A percentile compares a stretch with the other conserved stretches of the same genome.
Evolutionary conservation across 345 rosid genomes (phyloP).

Genomic region (Hibiscus tridactylites): DNA sequence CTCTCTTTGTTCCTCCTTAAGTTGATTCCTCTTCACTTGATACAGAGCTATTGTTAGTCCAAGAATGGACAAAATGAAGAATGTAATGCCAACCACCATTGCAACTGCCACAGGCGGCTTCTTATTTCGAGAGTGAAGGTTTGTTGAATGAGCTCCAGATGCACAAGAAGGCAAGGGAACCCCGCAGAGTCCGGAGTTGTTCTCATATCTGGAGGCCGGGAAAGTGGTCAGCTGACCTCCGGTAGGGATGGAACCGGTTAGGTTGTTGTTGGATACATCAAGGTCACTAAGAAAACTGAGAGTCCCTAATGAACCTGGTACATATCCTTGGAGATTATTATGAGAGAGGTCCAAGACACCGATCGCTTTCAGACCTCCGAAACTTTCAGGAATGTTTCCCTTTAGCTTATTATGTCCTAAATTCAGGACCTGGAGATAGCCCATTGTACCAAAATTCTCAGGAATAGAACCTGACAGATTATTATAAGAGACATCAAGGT

Average conservation of each 20-base stretch:
- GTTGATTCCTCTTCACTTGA: conserved; percentile 45
- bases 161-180: conserved; percentile 67
- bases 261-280: conserved; percentile 88
- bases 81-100: conserved; percentile 61
- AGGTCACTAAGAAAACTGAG: conserved; percentile 89
- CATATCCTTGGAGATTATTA: conserved; percentile 59
- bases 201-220: conserved; percentile 70
- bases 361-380: conserved; percentile 62
- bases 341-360: conserved; percentile 95
- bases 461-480: conserved; percentile 63
- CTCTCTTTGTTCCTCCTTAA: conserved; percentile 54
- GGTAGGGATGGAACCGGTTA: conserved; percentile 74
- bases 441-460: conserved; percentile 53
- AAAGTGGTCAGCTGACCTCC: conserved; percentile 96
- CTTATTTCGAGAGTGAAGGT: conserved; percentile 16
- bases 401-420: conserved; percentile 74
- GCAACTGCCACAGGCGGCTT: conserved; percentile 47
- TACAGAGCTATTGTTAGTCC: conserved; percentile 57
- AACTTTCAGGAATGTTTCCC: conserved; percentile 67
- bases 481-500: conserved; percentile 84
- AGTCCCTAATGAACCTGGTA: conserved; percentile 68
- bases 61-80: conserved; percentile 57
- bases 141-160: conserved; percentile 25
- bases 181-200: conserved; percentile 93
- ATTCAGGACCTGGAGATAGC: conserved; percentile 79